A percentile compares a stretch with the other conserved stretches of the same genome.
Conservation (phyloP, 176 grass and related monocot species). For the Hordeum vulgare region DNA sequence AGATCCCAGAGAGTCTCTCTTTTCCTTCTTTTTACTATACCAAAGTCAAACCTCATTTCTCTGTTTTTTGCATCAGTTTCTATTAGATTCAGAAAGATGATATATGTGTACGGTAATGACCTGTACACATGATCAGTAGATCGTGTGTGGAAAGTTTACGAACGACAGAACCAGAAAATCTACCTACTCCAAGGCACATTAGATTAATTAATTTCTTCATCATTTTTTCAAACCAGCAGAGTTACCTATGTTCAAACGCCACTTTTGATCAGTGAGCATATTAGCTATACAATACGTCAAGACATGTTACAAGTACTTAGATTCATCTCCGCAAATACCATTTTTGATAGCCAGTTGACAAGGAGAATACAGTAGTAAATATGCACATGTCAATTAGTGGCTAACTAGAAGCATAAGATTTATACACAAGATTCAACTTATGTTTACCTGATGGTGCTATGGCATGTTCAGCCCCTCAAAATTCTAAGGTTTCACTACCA, state of each 20-base stretch:
- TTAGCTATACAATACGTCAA: background rate
- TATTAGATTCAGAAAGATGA: conserved; percentile 8
- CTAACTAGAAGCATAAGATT: conserved; percentile 4
- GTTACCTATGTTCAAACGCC: background rate
- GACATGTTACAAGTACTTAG: background rate
- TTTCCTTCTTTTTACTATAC: background rate
- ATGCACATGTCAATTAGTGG: background rate
- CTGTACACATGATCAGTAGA: background rate
- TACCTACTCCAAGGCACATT: background rate
- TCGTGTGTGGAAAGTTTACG: background rate
- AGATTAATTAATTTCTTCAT: background rate
- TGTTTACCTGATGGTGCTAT: conserved; percentile 34
- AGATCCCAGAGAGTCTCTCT: background rate
- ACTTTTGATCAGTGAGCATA: background rate
- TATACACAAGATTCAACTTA: conserved; percentile 19
- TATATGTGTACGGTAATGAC: background rate
- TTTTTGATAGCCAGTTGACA: background rate
- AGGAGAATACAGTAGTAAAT: background rate
- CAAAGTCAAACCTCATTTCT: background rate
- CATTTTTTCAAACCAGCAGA: background rate
- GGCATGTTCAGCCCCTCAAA: conserved; percentile 2
- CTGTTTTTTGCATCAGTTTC: background rate
- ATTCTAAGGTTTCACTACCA: conserved; percentile 13
- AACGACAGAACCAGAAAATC: background rate
- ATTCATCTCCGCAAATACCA: background rate